Evolutionary conservation across 2,329 filamentous ascomycete genomes (phyloP), one percentile per base, ranked within the genome.

Genomic region (Chaetomiaceae sp.): DNA sequence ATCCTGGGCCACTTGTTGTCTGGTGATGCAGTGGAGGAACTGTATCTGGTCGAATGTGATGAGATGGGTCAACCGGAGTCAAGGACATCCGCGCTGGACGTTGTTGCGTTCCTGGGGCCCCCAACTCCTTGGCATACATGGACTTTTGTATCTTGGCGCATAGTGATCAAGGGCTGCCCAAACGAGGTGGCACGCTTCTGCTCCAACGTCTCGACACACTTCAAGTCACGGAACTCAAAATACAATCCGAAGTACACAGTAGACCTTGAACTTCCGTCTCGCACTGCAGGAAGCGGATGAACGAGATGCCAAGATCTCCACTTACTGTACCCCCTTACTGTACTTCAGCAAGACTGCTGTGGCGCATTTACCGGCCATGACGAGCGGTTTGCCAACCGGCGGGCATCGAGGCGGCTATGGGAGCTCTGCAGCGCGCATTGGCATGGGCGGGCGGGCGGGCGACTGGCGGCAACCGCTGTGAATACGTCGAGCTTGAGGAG

Each of bases 321-420:
- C n/a, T n/a, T n/a, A n/a, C n/a, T n/a, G n/a, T n/a, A n/a, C n/a
- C n/a, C n/a, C n/a, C n/a, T n/a, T n/a, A n/a, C n/a, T n/a, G n/a
- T 76, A 91, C 59, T 93, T 91, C 59, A 76, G 72, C 40, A 80
- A 83, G 52, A 75, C 82, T 4, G n/a, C n/a, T n/a, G 26, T 5
- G 22, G 37, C 0, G 79, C 77, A 0, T 85, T 91, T 58, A 90
- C 84, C 0, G 87, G 87, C 11, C 84, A 90, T 61, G 87, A 91
- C 62, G 86, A 91, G 63, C 73, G 79, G 11, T 93, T 93, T 61
- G 86, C 86, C 0, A 90, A 88, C 56, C 87, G 87, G 64, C 74
- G 87, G 19, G 87, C 86, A 2, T 73, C 79, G 35, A 87, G 83
- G 54, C 71, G 87, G n/a, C 68, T 93, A 3, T 93, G 86, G 86